Evolutionary conservation across 2,329 filamentous ascomycete species (phyloP), one percentile per base, ranked within the genome.

Genomic region (Ophiocordyceps camponoti-rufipedis): DNA sequence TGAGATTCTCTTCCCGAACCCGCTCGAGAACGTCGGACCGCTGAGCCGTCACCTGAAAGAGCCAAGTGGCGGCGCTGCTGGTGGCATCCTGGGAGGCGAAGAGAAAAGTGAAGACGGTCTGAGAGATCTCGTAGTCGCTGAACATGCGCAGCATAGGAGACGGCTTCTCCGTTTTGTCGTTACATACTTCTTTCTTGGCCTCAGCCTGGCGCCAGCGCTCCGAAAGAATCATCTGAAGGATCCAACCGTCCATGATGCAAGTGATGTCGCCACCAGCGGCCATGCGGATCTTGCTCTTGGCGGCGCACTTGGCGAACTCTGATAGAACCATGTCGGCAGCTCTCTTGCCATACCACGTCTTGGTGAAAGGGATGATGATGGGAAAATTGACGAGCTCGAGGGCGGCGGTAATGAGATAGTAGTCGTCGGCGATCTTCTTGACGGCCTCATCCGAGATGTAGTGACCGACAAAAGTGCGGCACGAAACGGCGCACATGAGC

Each of bases 371-470:
- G 39, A 96, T 66, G 60, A 96, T 95, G 65, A 96, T 83, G 48
- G 91, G 89, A 70, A 96, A 94, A 71, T 96, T 96, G 71, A 98
- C 91, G 42, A 96, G 75, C 65, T 98, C 91, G 53, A 96, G 76
- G 19, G 91, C 91, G 47, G 84, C 89, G 13, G 91, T 96, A 60
- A 96, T 94, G 52, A 89, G 76, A 66, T 94, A 96, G 69, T 94
- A 98, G 66, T 96, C 88, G 63, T 94, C 83, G 49, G 89, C 83
- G 52, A 96, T 91, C 70, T 85, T 88, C 74, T 93, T 89, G 57
- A 96, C 80, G 43, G 83, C 78, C 60, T 86, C 83, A 48, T 94
- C 84, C 42, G 82, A 80, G 63, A 95, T 89, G 68, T 96, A 96
- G 69, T 94, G 80, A 40, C 91, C 91, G 50, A 94, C 86, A 61